Evolutionary conservation across 2,329 filamentous ascomycete genomes (phyloP).

Genomic region (Botrytis medusae): DNA sequence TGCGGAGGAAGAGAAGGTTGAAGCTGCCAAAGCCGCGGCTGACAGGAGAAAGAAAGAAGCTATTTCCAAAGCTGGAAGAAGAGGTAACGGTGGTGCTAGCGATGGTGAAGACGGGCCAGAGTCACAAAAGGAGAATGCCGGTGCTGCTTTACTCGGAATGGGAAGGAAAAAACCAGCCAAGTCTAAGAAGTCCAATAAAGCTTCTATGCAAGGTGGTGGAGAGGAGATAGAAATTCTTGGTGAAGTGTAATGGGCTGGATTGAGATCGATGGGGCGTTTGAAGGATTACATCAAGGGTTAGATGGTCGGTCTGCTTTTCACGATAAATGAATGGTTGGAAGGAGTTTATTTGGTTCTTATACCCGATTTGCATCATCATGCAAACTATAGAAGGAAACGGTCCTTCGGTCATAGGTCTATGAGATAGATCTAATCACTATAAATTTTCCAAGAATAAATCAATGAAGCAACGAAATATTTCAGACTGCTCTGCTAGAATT

Average conservation of each 20-base stretch:
- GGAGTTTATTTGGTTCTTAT: slow-evolving; percentile 19
- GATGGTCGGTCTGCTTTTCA: not conserved
- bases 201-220: slow-evolving; percentile 31
- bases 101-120: slow-evolving; percentile 27
- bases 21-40: slow-evolving; percentile 41
- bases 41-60: slow-evolving; percentile 36
- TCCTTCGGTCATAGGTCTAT: not conserved
- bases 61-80: slow-evolving; percentile 30
- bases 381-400: not conserved
- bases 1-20: slow-evolving; percentile 48
- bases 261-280: slow-evolving; percentile 7
- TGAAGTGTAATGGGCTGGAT: slow-evolving; percentile 2
- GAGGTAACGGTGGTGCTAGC: slow-evolving; percentile 23
- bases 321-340: not conserved
- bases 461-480: not conserved
- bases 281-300: not conserved
- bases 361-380: slow-evolving; percentile 12
- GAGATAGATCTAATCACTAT: not conserved
- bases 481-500: not conserved
- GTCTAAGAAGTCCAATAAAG: slow-evolving; percentile 38
- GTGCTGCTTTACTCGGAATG: not conserved
- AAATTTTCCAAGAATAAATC: not conserved
- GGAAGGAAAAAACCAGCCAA: slow-evolving; percentile 26
- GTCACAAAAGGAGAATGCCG: slow-evolving; percentile 20
- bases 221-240: slow-evolving; percentile 38